Conservation (phyloP, 257 asterid genomes). For the Leptodermis oblonga region DNA sequence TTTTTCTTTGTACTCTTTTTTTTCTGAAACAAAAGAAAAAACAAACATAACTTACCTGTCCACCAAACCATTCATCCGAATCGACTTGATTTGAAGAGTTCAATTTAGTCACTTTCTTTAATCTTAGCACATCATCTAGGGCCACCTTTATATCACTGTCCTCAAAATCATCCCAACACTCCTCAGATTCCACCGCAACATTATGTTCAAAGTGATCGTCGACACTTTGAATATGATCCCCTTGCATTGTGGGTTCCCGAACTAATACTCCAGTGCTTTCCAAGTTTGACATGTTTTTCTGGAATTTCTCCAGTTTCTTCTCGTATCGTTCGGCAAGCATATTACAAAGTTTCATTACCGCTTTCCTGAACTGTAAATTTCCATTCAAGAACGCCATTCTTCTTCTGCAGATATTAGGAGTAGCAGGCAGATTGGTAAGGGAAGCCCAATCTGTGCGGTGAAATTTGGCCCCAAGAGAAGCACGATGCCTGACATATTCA, state of each 20-base stretch:
- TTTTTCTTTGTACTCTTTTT: too few species aligned
- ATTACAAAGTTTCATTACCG: conserved; percentile 67
- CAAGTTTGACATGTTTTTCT: conserved; percentile 36
- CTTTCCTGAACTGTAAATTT: conserved; percentile 48
- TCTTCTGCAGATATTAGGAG: conserved; percentile 74
- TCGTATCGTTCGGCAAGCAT: conserved; percentile 62
- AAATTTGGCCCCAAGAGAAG: conserved; percentile 74
- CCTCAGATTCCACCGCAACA: conserved; percentile 22
- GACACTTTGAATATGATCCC: conserved; percentile 15
- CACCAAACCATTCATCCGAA: conserved; percentile 25
- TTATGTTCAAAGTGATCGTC: conserved; percentile 13
- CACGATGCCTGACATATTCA: conserved; percentile 72
- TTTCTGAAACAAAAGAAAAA: background rate
- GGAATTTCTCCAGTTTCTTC: conserved; percentile 51
- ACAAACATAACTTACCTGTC: conserved; percentile 38
- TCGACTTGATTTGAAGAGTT: conserved; percentile 31
- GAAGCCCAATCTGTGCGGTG: conserved; percentile 74
- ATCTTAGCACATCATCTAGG: conserved; percentile 57
- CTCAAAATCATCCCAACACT: conserved; percentile 75
- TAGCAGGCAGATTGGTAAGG: conserved; percentile 75
- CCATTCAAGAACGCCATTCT: conserved; percentile 70
- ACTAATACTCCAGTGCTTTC: conserved; percentile 33
- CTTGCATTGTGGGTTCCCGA: conserved; percentile 28
- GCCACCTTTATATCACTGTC: conserved; percentile 52
- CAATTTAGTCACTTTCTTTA: conserved; percentile 49